Conservation (phyloP, 2,329 filamentous ascomycete species). For the Falciphora oryzae region DNA sequence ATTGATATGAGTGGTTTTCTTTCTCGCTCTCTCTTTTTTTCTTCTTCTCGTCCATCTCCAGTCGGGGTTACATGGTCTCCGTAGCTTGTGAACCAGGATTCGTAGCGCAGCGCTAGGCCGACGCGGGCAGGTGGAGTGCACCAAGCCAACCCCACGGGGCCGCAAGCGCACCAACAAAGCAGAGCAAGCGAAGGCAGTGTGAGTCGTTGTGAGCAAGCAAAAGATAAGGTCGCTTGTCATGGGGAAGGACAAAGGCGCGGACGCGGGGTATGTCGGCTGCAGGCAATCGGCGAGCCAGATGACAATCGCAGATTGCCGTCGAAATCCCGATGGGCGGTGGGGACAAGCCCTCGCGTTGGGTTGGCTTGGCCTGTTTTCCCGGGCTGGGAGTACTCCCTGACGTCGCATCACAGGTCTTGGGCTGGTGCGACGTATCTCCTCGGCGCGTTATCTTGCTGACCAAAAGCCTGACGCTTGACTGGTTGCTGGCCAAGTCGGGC, state of each 20-base stretch:
- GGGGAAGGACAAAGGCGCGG: too few relatives aligned
- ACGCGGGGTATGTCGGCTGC: too few relatives aligned
- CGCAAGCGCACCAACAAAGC: too few relatives aligned
- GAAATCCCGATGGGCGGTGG: background rate
- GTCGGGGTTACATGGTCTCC: background rate
- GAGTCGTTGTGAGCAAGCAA: background rate
- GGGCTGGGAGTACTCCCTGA: background rate
- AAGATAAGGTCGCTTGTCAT: background rate
- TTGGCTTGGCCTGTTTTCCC: background rate
- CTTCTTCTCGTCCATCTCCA: background rate
- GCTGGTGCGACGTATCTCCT: background rate
- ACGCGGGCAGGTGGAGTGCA: background rate
- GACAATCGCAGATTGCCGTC: background rate
- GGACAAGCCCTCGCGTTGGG: background rate
- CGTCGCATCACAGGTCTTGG: background rate
- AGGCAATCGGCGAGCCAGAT: background rate
- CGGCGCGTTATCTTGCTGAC: constrained; percentile 1
- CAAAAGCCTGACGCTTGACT: background rate
- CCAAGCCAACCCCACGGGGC: background rate
- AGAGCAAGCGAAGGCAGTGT: too few relatives aligned
- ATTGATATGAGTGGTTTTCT: background rate
- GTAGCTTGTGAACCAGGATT: background rate
- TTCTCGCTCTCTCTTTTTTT: background rate
- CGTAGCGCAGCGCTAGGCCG: background rate
- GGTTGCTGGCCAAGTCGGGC: too few relatives aligned